Conservation (phyloP, 345 rosid genomes). For the Populus nigra region DNA sequence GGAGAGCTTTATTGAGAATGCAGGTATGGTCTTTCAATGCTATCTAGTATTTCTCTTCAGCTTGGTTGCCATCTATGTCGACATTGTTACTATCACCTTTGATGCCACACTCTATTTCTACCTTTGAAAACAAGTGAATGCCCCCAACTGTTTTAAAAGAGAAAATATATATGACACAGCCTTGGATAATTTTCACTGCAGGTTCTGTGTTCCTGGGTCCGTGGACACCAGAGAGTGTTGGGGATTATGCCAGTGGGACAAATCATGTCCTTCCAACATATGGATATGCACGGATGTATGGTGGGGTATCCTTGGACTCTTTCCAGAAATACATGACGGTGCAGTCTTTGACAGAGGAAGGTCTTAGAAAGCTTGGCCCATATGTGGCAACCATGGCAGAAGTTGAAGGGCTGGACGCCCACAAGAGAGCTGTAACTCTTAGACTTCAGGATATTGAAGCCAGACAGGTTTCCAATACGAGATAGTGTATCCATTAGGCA, state of each 20-base stretch:
- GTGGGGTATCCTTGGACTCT: conserved; percentile 86
- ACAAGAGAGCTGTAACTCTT: conserved; percentile 85
- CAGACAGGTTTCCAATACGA: conserved; percentile 37
- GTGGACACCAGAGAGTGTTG: conserved; percentile 98
- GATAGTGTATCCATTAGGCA: conserved; percentile 9
- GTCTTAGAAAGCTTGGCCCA: conserved; percentile 74
- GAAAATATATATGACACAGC: background rate
- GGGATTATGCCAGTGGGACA: conserved; percentile 94
- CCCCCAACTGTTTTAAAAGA: background rate
- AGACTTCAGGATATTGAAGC: conserved; percentile 76
- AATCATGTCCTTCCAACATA: conserved; percentile 89
- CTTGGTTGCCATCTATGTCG: background rate
- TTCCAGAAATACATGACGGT: conserved; percentile 86
- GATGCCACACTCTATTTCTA: background rate
- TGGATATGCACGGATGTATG: conserved; percentile 88
- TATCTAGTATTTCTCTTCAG: background rate
- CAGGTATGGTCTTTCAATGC: conserved; percentile 41
- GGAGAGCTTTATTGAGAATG: conserved; percentile 81
- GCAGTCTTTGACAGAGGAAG: conserved; percentile 82
- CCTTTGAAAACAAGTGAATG: background rate
- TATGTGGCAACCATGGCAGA: conserved; percentile 82
- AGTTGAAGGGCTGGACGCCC: conserved; percentile 89
- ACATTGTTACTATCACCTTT: background rate
- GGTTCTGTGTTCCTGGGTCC: conserved; percentile 86
- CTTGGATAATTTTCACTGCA: conserved; percentile 15